Evolutionary conservation across 2,329 filamentous ascomycete genomes (phyloP).

Genomic region (Fusarium luffae): DNA sequence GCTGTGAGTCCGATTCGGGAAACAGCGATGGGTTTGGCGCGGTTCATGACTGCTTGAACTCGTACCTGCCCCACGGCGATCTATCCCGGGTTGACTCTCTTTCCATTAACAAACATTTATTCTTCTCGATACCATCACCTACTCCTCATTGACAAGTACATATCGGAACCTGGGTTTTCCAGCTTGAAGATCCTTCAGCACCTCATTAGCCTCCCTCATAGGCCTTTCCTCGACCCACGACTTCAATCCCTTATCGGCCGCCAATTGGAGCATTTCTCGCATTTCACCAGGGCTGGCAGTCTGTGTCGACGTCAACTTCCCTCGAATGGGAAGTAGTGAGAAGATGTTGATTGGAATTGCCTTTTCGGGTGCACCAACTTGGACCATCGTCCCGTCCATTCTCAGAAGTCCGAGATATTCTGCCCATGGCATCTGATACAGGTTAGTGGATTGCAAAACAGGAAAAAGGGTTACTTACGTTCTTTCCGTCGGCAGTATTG

Average conservation of each 20-base stretch:
- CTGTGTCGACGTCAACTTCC: conserved; percentile 48
- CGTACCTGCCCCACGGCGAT: neutral
- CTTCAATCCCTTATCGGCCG: conserved; percentile 64
- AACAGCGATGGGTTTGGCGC: neutral
- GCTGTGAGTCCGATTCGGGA: neutral
- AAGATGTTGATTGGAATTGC: conserved; percentile 21
- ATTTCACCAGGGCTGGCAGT: conserved; percentile 67
- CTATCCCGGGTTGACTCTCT: accelerated
- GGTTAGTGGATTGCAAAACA: too few relatives aligned
- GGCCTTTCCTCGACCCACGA: conserved; percentile 66
- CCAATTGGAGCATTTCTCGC: conserved; percentile 67
- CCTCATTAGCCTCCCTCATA: conserved; percentile 66
- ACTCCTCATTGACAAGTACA: conserved; percentile 52
- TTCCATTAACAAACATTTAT: neutral
- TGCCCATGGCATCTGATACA: conserved; percentile 26
- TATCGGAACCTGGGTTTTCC: conserved; percentile 63
- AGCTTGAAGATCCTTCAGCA: conserved; percentile 64
- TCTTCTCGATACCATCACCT: neutral
- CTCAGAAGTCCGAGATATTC: conserved; percentile 52
- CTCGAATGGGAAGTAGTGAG: conserved; percentile 22
- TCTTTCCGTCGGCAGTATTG: conserved; percentile 64
- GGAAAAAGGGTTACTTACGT: neutral
- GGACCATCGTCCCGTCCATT: conserved; percentile 67
- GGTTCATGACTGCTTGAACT: neutral
- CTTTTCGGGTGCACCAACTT: conserved; percentile 58